These are phyloP conservation scores for Lodderomyces pseudojiufengensis DNA, from an alignment of 1,139 yeast species.

Conservation along the genomic window DNA sequence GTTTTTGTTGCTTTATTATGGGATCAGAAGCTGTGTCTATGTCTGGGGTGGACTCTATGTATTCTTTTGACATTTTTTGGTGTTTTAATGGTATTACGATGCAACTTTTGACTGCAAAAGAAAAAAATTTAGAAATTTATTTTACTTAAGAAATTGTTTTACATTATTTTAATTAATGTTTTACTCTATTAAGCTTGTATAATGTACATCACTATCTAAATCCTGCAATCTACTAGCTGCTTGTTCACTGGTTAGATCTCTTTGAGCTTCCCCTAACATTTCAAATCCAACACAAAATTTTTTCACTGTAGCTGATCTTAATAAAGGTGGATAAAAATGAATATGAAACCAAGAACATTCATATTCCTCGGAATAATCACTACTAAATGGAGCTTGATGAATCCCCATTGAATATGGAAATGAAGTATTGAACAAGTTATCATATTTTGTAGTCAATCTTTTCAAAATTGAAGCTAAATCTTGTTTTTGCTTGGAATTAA, in stretches of 20 bases:
- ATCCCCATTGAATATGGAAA: slow-evolving; percentile 83
- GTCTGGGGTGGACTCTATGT: slow-evolving; percentile 6
- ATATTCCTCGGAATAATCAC: slow-evolving; percentile 30
- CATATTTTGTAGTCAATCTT: slow-evolving; percentile 61
- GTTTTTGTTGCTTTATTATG: slow-evolving; percentile 18
- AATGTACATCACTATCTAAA: slow-evolving; percentile 40
- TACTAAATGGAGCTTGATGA: slow-evolving; percentile 63
- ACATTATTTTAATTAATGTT: not conserved
- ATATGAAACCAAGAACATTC: slow-evolving; percentile 64
- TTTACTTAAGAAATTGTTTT: not conserved
- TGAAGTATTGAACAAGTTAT: slow-evolving; percentile 63
- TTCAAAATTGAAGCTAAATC: slow-evolving; percentile 59
- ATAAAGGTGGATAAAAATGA: slow-evolving; percentile 76
- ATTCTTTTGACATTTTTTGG: slow-evolving; percentile 3
- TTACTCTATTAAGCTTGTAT: slow-evolving; percentile 15
- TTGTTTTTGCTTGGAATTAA: slow-evolving; percentile 43
- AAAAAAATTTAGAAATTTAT: not conserved
- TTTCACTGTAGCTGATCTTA: slow-evolving; percentile 71
- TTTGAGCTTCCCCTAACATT: slow-evolving; percentile 74
- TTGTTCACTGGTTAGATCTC: slow-evolving; percentile 73
- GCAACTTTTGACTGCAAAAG: slow-evolving; percentile 2
- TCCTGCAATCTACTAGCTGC: slow-evolving; percentile 59
- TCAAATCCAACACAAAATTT: slow-evolving; percentile 78
- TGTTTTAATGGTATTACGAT: not conserved
- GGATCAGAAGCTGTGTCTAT: slow-evolving; percentile 5